Percentiles rank a stretch among this genome's conserved stretches.
phyloP scores from a whole-genome alignment of 1,139 yeast genomes.

The Hyphopichia wangnamkhiaoensis region DNA sequence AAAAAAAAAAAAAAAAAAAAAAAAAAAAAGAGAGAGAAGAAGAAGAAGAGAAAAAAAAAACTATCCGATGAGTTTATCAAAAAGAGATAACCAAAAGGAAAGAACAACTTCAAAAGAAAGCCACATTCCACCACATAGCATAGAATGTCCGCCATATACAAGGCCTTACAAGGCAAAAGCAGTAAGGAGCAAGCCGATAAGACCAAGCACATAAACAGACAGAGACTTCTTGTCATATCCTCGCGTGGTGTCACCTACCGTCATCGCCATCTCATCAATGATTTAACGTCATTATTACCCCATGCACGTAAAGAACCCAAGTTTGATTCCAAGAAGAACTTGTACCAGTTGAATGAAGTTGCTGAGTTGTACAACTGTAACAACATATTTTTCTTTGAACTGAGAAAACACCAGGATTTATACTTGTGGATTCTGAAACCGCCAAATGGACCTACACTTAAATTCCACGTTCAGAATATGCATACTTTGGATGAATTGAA shows the following conservation, averaged over 20 bases:
- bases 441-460: slow-evolving; percentile 96
- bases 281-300: slow-evolving; percentile 77
- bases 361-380: slow-evolving; percentile 98
- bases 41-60: not conserved
- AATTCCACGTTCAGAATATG: slow-evolving; percentile 90
- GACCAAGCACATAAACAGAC: slow-evolving; percentile 66
- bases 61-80: not conserved
- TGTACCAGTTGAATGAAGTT: slow-evolving; percentile 86
- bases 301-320: slow-evolving; percentile 97
- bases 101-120: too few relatives aligned
- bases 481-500: slow-evolving; percentile 96
- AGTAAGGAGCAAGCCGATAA: slow-evolving; percentile 48
- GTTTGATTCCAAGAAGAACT: slow-evolving; percentile 87
- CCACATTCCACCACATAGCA: not conserved
- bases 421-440: slow-evolving; percentile 95
- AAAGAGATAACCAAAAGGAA: too few relatives aligned
- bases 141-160: slow-evolving; percentile 63
- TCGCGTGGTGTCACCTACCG: slow-evolving; percentile 94
- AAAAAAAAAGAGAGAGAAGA: not conserved
- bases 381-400: slow-evolving; percentile 90
- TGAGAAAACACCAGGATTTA: slow-evolving; percentile 94
- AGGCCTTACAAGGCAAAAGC: slow-evolving; percentile 60
- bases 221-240: slow-evolving; percentile 81
- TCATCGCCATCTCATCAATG: slow-evolving; percentile 92
- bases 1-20: not conserved